Base-by-base conservation (phyloP, 2,329 filamentous ascomycete species). In the Fusarium sp. region DNA sequence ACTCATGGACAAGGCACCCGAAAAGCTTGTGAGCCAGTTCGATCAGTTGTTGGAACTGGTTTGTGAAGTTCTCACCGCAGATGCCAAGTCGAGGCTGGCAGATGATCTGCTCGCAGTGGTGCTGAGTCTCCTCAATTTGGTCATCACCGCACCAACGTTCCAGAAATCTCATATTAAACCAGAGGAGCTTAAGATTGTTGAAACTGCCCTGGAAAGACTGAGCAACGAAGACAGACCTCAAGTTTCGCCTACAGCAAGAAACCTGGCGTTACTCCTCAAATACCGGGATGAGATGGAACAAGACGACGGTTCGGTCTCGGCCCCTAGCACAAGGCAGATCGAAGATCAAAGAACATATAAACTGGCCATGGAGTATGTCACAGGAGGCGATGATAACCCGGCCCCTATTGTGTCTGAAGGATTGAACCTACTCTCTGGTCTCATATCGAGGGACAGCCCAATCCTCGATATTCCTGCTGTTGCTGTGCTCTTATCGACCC, bases 321-420 rank as follows among this genome's bases (percentile, higher is more conserved):
- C 78, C 9, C 83, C 81, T 8, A 84, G 81, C 6, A 79, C 82
- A 48, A 82, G 83, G 24, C 83, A 87, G 55, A 73, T 85, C 16
- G 88, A 91, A 71, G 89, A 91, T 71, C 84, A 86, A 15, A 89
- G 87, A 69, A 87, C 84, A 3, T 90, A 91, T 72, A 84, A 81
- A 55, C 80, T 92, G 18, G 89, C 89, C 3, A 82, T 91, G 72
- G 87, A 84, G 13, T 92, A 92, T 77, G 86, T 92, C 46, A 88
- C 85, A 3, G 75, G 78, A 29, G 82, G 85, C 23, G 76, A 81
- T 6, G 89, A 91, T 65, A 89, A 87, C 4, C 89, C 89, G 2
- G 85, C 90, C 2, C 90, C 90, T 0, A 88, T 92, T n/a, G 85
- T 89, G 5, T 87, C 86, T 0, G 89, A 92, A 73, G 90, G 90